Percentiles rank a stretch among this genome's conserved stretches.
Conservation (phyloP, 495 filamentous ascomycete species). For the Penicillium alfredii region DNA sequence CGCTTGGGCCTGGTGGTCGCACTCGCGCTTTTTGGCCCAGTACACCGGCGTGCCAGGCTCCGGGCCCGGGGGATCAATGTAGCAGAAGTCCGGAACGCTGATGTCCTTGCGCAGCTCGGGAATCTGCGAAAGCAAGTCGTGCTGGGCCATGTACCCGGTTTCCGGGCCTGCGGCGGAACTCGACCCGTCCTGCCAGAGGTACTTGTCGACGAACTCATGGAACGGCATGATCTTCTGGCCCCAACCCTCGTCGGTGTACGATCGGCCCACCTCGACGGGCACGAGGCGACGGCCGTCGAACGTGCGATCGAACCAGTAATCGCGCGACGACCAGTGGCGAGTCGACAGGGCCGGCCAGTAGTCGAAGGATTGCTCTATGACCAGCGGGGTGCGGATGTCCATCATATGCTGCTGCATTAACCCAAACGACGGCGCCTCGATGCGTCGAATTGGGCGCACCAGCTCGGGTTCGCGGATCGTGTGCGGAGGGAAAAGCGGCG, state of each 20-base stretch:
- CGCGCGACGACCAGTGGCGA: constrained; percentile 62
- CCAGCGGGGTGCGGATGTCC: constrained; percentile 51
- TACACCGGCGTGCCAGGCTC: constrained; percentile 45
- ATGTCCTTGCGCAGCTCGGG: constrained; percentile 74
- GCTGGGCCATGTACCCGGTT: constrained; percentile 83
- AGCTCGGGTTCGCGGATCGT: constrained; percentile 29
- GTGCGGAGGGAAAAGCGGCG: constrained; percentile 38
- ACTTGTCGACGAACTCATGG: constrained; percentile 58
- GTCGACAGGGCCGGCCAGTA: constrained; percentile 76
- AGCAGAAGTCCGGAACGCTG: constrained; percentile 77
- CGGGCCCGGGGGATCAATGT: constrained; percentile 50
- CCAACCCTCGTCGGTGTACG: constrained; percentile 84
- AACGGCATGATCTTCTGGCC: constrained; percentile 78
- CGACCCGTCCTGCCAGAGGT: constrained; percentile 40
- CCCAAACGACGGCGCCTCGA: constrained; percentile 46
- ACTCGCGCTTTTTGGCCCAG: constrained; percentile 36
- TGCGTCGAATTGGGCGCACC: constrained; percentile 29
- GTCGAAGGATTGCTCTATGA: constrained; percentile 57
- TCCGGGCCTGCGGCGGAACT: constrained; percentile 5
- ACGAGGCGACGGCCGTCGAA: constrained; percentile 73
- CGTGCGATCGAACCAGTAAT: constrained; percentile 71
- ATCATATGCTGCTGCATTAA: constrained; percentile 60
- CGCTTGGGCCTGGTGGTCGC: constrained; percentile 13
- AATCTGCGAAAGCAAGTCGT: constrained; percentile 79
- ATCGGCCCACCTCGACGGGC: constrained; percentile 83